Base-by-base conservation (phyloP, 225 moss, liverwort and hornwort species). In the Climacium dendroides region DNA sequence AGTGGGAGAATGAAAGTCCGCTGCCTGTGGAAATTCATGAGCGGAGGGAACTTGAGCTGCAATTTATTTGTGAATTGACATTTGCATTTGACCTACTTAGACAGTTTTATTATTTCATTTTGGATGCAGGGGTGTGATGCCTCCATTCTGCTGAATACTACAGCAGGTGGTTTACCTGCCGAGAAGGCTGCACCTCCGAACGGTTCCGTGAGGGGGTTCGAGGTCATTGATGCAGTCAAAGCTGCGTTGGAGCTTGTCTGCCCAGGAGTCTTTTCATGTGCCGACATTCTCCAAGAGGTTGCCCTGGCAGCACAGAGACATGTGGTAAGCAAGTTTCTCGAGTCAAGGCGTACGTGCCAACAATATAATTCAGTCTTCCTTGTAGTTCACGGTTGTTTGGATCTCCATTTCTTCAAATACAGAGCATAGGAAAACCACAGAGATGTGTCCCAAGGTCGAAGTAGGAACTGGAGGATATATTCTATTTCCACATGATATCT, bases 91-190 rank as follows among this genome's bases (percentile, higher is more conserved):
- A 41, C 20, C 23, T 41, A 15, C n/a, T n/a, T n/a, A 39, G 15
- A 45, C 23, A 34, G 24, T 22, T 43, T 81, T 9, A 1, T 53
- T 9, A 14, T 30, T 13, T 50, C 7, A 5, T 43, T 70, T 30
- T 70, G 83, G 55, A 55, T 69, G 69, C 90, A 94, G 94, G 94
- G 94, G 22, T 81, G 87, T 60, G 94, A 94, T 14, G 90, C 15
- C 7, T 94, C 94, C 10, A n/a, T 89, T 30, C 35, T 88, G 62
- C 39, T 92, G 8, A 84, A 91, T 69, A 60, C 60, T 41, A 81
- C 83, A 13, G 0, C 85, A 25, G 71, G 35, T 29, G 37, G 67
- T 79, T 16, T 9, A 24, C 45, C 50, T 15, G 85, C 89, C 15
- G 94, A 94, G 87, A 94, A 91, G 90, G 73, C 84, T 6, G 79